Percentiles rank a stretch among this genome's conserved stretches.
phyloP scores from a whole-genome alignment of 2,329 filamentous ascomycete species.

The Neofusicoccum laricinum region DNA sequence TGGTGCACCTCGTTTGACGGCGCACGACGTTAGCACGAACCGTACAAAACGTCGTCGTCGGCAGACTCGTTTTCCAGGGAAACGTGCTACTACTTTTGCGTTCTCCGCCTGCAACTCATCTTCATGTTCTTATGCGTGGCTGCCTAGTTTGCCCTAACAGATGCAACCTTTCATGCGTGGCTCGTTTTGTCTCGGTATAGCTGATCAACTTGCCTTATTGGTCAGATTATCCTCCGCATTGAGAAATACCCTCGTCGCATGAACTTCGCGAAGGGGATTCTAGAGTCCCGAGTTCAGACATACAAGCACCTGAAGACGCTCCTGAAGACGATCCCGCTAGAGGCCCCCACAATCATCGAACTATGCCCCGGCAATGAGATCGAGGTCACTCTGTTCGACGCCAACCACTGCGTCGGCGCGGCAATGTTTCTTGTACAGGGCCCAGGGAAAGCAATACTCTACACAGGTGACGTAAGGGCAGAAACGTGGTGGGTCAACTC shows the following conservation, averaged over 20 bases:
- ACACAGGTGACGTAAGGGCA: constrained; percentile 84
- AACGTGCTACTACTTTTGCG: neutral
- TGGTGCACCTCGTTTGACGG: neutral
- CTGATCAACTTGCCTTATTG: neutral
- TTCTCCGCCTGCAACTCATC: neutral
- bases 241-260: constrained; percentile 77
- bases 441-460: constrained; percentile 70
- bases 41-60: neutral
- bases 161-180: neutral
- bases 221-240: constrained; percentile 67
- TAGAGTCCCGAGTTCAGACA: constrained; percentile 70
- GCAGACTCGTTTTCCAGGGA: neutral
- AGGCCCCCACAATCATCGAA: constrained; percentile 75
- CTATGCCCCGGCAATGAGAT: constrained; percentile 66
- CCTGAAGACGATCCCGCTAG: constrained; percentile 75
- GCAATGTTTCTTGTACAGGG: constrained; percentile 88
- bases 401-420: constrained; percentile 86
- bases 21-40: neutral
- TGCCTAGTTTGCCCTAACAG: no score
- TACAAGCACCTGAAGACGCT: constrained; percentile 74
- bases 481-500: constrained; percentile 83
- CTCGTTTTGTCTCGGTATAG: neutral
- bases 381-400: constrained; percentile 80
- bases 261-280: constrained; percentile 73
- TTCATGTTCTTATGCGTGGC: neutral